Evolutionary conservation across 345 rosid species (phyloP), one percentile per base, ranked within the genome.

Genomic region (Camelina laxa): DNA sequence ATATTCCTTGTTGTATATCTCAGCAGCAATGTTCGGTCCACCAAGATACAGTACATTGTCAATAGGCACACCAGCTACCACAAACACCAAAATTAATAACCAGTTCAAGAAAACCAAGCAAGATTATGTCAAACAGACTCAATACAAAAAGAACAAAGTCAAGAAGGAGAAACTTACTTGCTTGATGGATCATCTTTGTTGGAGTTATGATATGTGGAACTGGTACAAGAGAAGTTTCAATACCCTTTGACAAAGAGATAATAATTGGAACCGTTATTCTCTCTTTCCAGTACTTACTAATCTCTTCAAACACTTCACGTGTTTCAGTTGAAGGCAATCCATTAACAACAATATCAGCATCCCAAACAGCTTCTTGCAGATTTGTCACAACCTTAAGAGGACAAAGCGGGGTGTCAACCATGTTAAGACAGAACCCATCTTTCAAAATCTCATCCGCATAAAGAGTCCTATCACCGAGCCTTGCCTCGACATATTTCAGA

Each of bases 351-450:
- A 95, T 82, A 80, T 95, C 99, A 8, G 99, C 98, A 83, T 95
- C 99, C 98, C 99, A 95, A 39, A 92, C 93, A 68, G 97, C 99
- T 81, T 95, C 99, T 74, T 90, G 99, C 76, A 95, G 79, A 80
- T 92, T 95, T 5, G 93, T 92, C 71, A 95, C 99, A 73, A 92
- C 98, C 70, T 95, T 95, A 61, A 95, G 75, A 13, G 98, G 99
- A 35, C 97, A 89, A 67, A 95, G 84, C 1, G 98, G 98, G 3
- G 97, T 92, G 27, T 92, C 99, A 2, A 92, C 87, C 98, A 95
- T 95, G 82, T 95, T 92, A 80, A 87, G 79, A 89, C 99, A 92
- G 60, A 95, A 95, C 9, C 99, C 99, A 33, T 95, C 99, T 80
- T 90, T 95, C 83, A 95, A 61, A 68, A 95, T 92, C 87, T 95